phyloP scores from a whole-genome alignment of 192 early-diverging fungal species.

The Entomortierella chlamydospora region DNA sequence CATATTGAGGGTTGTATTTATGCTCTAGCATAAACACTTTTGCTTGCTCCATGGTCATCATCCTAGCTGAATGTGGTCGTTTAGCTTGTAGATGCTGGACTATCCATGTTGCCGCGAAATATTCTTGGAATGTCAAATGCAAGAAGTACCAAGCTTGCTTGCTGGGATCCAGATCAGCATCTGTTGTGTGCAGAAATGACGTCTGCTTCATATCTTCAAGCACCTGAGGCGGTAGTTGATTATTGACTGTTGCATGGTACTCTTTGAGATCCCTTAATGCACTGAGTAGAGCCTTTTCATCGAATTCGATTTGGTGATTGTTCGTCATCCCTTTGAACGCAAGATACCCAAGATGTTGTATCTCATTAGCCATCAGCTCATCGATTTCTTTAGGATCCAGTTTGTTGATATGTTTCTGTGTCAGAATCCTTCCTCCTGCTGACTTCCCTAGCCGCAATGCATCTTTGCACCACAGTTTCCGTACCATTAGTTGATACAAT shows the following conservation, averaged over 20 bases:
- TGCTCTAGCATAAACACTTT: conserved; percentile 9
- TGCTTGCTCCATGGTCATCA: no score
- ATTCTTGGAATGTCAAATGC: conserved; percentile 37
- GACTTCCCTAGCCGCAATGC: conserved; percentile 9
- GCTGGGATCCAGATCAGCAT: conserved; percentile 14
- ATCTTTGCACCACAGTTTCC: conserved; percentile 27
- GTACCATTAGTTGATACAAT: conserved; percentile 16
- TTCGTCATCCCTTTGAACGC: conserved; percentile 29
- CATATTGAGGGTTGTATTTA: conserved; percentile 31
- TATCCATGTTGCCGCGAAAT: conserved; percentile 38
- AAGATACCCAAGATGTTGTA: conserved; percentile 21
- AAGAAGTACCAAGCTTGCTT: conserved; percentile 28
- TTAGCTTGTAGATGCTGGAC: conserved; percentile 2
- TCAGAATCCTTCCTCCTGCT: not conserved
- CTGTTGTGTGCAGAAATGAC: conserved; percentile 32
- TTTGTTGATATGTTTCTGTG: no score
- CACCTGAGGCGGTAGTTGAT: not conserved
- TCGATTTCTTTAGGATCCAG: no score
- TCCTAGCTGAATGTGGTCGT: conserved; percentile 4
- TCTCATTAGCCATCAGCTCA: conserved; percentile 15
- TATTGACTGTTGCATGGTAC: no score
- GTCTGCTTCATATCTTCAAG: conserved; percentile 13
- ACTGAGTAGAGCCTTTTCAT: conserved; percentile 1
- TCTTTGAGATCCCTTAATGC: no score
- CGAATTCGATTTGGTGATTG: conserved; percentile 29